Evolutionary conservation across 192 early-diverging fungal species (phyloP).

Genomic region (Gamsiella multidivaricata): DNA sequence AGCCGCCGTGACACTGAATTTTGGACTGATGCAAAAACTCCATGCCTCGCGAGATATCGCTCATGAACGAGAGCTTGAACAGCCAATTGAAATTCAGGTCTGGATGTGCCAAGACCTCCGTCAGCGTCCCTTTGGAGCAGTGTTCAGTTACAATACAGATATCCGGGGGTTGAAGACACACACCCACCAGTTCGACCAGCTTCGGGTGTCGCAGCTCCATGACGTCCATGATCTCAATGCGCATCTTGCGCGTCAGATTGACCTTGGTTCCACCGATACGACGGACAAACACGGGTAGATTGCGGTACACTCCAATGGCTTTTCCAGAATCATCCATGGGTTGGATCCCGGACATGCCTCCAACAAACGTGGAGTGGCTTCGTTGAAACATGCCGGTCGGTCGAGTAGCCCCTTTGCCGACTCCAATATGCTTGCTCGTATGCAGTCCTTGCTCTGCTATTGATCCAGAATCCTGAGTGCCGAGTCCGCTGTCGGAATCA

Average conservation of each 20-base stretch:
- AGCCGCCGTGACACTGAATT: conserved; percentile 50
- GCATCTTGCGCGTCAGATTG: conserved; percentile 28
- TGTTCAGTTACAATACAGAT: conserved; percentile 58
- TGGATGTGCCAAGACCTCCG: conserved; percentile 52
- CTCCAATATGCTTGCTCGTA: not conserved
- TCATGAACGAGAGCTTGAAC: conserved; percentile 59
- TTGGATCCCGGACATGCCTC: conserved; percentile 32
- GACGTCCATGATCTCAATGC: conserved; percentile 52
- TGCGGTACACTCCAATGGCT: conserved; percentile 49
- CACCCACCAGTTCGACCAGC: conserved; percentile 53
- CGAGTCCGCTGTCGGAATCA: conserved; percentile 31
- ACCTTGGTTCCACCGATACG: conserved; percentile 41
- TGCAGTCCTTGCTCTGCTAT: conserved; percentile 11
- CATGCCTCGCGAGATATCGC: conserved; percentile 58
- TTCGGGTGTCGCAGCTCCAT: conserved; percentile 57
- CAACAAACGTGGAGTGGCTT: conserved; percentile 46
- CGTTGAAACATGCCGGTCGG: conserved; percentile 36
- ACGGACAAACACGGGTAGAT: conserved; percentile 51
- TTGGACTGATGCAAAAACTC: conserved; percentile 59
- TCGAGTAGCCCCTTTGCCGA: not conserved
- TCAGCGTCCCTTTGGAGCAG: conserved; percentile 57
- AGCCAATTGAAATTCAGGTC: conserved; percentile 59
- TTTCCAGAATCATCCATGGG: conserved; percentile 42
- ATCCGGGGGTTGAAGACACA: conserved; percentile 52
- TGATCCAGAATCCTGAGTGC: conserved; percentile 29